Base-by-base conservation (phyloP, 2,329 filamentous ascomycete genomes). In the Cercospora sp. region DNA sequence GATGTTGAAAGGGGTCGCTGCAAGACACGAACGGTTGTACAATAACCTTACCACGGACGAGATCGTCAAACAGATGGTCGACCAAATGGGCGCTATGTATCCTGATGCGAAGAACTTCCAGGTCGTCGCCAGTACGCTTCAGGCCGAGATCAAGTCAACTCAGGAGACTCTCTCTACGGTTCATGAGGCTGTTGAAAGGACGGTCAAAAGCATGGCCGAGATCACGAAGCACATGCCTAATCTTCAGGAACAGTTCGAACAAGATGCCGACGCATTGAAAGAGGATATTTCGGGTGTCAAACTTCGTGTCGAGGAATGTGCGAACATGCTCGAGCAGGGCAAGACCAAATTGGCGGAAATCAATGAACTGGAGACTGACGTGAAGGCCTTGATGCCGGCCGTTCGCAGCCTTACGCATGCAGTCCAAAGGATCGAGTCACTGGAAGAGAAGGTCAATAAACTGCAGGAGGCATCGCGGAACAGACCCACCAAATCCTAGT, bases 21-120 rank as follows among this genome's bases (percentile, higher is more conserved):
- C 51, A 32, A 26, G 58, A 21, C 63, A 66, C 40, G 45, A 49
- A 16, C 49, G 34, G n/a, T 32, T 26, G 6, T 51, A 66, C n/a
- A 68, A 68, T 49, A 68, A 68, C 37, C 28, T 68, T 5, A 63
- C 63, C 24, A 68, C 66, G 21, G 66, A 68, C 10, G 66, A 68
- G 2, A 16, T 68, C n/a, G 63, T 63, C 16, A 58, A 61, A 26
- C 66, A 68, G 30, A 68, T 68, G 66, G 59, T 65, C 21, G 66
- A 68, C 16, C 24, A 62, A 13, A 63, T 62, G 58, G 26, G 30
- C 26, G 10, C 18, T n/a, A 58, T 68, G 49, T 68, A 68, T 61
- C 66, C 66, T 8, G 63, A 68, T 18, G 63, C 59, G 5, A 63
- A 60, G 30, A 34, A 53, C 26, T 63, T 62, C 24, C 63, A 68